Evolutionary conservation across 805 yeast species (phyloP).

Genomic region (Suhomyces canberraensis): DNA sequence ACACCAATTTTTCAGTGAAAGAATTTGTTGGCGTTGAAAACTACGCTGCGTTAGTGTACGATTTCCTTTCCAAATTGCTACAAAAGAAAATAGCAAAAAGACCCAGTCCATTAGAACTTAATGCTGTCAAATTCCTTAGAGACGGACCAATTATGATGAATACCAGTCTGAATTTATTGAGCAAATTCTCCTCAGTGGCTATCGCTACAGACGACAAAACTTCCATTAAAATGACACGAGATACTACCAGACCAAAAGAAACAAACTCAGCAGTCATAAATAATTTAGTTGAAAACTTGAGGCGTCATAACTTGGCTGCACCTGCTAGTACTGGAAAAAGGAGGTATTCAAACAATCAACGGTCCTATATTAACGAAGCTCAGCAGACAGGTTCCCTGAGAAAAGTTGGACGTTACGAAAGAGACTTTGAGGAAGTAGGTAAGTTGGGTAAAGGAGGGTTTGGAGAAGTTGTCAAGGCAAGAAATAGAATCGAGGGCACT

Average conservation of each 20-base stretch:
- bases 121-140: constrained; percentile 80
- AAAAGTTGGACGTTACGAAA: constrained; percentile 68
- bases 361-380: constrained; percentile 8
- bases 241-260: neutral
- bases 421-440: constrained; percentile 94
- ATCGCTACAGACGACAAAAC: neutral
- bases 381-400: constrained; percentile 3
- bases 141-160: constrained; percentile 50
- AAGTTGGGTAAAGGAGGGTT: constrained; percentile 91
- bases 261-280: neutral
- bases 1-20: constrained; percentile 18
- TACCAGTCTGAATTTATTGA: neutral
- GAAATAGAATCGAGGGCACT: constrained; percentile 90
- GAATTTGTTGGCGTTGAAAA: constrained; percentile 57
- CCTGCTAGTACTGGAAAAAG: constrained; percentile 3
- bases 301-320: constrained; percentile 1
- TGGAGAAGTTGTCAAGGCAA: constrained; percentile 97
- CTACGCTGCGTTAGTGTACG: constrained; percentile 63
- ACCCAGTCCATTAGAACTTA: constrained; percentile 77
- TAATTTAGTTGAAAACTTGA: neutral
- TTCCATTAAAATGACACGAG: neutral
- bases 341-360: constrained; percentile 22
- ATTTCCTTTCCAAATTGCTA: constrained; percentile 65
- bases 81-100: constrained; percentile 65
- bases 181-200: neutral